These are phyloP conservation scores for Rubus parviflorus DNA, from an alignment of 306 rosid genomes.

Conservation along the genomic window DNA sequence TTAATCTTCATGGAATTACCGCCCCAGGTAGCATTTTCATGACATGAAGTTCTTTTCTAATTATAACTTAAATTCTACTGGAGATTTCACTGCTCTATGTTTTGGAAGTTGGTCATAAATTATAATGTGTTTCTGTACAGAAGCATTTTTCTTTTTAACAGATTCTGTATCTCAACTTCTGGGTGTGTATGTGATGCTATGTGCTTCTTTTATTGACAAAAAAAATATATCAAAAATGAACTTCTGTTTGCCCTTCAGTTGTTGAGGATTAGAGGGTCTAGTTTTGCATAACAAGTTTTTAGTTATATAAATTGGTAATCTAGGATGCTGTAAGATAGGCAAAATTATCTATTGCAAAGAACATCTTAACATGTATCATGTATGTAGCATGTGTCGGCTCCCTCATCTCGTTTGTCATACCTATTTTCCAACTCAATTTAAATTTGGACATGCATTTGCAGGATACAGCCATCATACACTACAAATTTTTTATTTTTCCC, in stretches of 20 bases:
- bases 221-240: no score
- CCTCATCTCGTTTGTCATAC: background rate
- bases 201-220: no score
- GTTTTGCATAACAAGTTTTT: background rate
- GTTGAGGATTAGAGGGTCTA: background rate
- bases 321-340: background rate
- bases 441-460: background rate
- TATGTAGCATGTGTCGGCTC: background rate
- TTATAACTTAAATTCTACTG: background rate
- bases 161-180: background rate
- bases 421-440: background rate
- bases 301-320: background rate
- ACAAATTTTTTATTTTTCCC: background rate
- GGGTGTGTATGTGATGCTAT: background rate
- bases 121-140: background rate
- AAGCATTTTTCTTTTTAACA: background rate
- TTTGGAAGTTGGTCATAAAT: background rate
- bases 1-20: conserved; percentile 91
- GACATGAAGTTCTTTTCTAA: background rate
- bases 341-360: background rate
- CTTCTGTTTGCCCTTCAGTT: background rate
- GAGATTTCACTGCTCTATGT: background rate
- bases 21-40: conserved; percentile 66
- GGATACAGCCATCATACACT: background rate
- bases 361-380: background rate